Base-by-base conservation (phyloP, 495 filamentous ascomycete species). In the Astrothelium macrocarpum region DNA sequence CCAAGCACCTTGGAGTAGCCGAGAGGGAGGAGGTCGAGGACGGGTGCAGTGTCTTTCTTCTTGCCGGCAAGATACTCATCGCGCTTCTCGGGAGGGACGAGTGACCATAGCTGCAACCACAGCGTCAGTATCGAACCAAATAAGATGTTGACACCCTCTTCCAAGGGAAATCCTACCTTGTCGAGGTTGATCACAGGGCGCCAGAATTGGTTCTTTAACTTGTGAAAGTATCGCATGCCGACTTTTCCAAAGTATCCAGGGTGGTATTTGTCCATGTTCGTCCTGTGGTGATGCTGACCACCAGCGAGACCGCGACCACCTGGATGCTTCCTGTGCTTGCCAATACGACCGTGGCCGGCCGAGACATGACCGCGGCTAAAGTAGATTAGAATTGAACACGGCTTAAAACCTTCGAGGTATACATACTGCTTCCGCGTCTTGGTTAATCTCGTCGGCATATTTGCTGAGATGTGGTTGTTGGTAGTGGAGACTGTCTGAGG, bases 201-300 rank as follows among this genome's bases (percentile, higher is more conserved):
- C 91, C 91, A 96, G 84, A 89, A 90, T 69, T 90, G 87, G 81
- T 90, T 90, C 70, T 84, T 80, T 74, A 85, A 84, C 81, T 90
- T 90, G 83, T 95, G 91, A 87, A 95, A 88, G 82, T 94, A 91
- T 68, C 91, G 81, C 91, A 95, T 96, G 82, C 91, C 91, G 66
- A 96, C 91, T 82, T 96, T 96, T 79, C 91, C 91, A 80, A 95
- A 96, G 87, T 95, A 95, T 87, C 90, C 90, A 23, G 89, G 89
- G 79, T 93, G 89, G 86, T 89, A 92, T 80, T 94, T 94, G 80
- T 95, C 90, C 71, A 95, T 80, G 81, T 95, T 96, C 71, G 90
- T 96, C 67, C 73, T 65, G 67, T 73, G 71, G 82, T 96, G 91
- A 81, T 96, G 91, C 80, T 89, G 85, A 82, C 91, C 91, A 90